Evolutionary conservation across 352 stramenopile genomes (phyloP).

Genomic region (Phytophthora fragariaefolia): DNA sequence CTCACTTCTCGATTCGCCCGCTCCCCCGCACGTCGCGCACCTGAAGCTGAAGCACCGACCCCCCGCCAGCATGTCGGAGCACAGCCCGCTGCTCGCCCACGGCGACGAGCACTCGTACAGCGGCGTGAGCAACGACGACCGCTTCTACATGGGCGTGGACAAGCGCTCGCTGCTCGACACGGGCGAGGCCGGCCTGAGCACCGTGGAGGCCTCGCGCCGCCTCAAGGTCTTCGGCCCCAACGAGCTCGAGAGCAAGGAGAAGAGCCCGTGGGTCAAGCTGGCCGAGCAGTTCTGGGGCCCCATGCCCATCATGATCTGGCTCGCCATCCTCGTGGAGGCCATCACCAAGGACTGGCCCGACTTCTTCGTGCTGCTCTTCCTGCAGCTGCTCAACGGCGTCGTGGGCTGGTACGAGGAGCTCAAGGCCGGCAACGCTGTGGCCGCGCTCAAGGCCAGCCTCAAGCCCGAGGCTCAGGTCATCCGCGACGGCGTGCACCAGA

Average conservation of each 20-base stretch:
- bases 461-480: conserved; percentile 89
- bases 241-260: conserved; percentile 69
- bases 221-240: conserved; percentile 92
- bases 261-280: conserved; percentile 63
- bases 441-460: conserved; percentile 87
- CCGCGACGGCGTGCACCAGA: conserved; percentile 89
- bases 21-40: no score
- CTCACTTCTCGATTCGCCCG: conserved; percentile 36
- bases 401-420: conserved; percentile 83
- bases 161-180: conserved; percentile 79
- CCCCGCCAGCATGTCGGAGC: conserved; percentile 53
- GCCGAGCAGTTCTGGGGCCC: conserved; percentile 77
- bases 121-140: conserved; percentile 57
- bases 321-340: conserved; percentile 87
- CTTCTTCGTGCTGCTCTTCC: conserved; percentile 74
- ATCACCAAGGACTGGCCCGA: conserved; percentile 59
- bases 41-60: no score
- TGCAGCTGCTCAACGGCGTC: conserved; percentile 71
- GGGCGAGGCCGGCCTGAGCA: conserved; percentile 75
- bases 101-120: conserved; percentile 43
- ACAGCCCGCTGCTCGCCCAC: conserved; percentile 64
- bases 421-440: conserved; percentile 86
- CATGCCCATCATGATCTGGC: conserved; percentile 93
- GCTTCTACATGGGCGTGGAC: conserved; percentile 85
- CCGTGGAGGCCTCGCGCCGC: conserved; percentile 70